phyloP scores from a whole-genome alignment of 163 green algal species.

The Scenedesmus sp. region DNA sequence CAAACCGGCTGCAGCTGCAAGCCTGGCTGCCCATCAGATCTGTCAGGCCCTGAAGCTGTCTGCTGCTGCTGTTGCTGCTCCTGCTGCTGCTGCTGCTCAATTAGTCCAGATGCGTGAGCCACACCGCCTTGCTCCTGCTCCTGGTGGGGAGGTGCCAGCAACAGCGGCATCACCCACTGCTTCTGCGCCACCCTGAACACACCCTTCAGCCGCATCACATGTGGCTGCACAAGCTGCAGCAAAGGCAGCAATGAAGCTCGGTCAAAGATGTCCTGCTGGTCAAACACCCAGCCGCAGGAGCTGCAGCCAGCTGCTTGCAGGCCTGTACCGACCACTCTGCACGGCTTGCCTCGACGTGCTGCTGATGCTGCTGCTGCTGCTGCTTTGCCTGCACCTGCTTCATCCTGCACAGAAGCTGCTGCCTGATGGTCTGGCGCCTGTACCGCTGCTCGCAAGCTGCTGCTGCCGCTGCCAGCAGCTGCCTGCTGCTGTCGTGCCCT shows the following conservation, averaged over 20 bases:
- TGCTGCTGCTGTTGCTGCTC: conserved; percentile 13
- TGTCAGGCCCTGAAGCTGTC: not conserved
- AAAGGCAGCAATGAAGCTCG: not conserved
- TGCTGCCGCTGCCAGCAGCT: not conserved
- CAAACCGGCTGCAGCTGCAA: not conserved
- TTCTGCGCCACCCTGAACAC: conserved; percentile 1
- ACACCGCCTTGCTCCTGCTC: not conserved
- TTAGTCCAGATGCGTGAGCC: not conserved
- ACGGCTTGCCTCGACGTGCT: not conserved
- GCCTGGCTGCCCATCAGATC: not conserved
- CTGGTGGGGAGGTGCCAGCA: conserved; percentile 40
- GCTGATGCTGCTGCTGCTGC: not conserved
- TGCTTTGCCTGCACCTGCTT: not conserved
- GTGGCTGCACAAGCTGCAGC: conserved; percentile 23
- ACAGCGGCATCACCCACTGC: conserved; percentile 48
- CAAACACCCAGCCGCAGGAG: conserved; percentile 49
- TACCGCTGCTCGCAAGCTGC: not conserved
- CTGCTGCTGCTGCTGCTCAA: not conserved
- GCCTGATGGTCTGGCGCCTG: not conserved
- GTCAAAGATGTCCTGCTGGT: conserved; percentile 42
- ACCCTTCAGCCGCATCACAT: not conserved
- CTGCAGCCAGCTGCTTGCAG: conserved; percentile 46
- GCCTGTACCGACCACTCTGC: not conserved
- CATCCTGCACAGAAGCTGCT: not conserved
- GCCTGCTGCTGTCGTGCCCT: not conserved